phyloP scores from a whole-genome alignment of 495 filamentous ascomycete species.

The Trichoderma virens region DNA sequence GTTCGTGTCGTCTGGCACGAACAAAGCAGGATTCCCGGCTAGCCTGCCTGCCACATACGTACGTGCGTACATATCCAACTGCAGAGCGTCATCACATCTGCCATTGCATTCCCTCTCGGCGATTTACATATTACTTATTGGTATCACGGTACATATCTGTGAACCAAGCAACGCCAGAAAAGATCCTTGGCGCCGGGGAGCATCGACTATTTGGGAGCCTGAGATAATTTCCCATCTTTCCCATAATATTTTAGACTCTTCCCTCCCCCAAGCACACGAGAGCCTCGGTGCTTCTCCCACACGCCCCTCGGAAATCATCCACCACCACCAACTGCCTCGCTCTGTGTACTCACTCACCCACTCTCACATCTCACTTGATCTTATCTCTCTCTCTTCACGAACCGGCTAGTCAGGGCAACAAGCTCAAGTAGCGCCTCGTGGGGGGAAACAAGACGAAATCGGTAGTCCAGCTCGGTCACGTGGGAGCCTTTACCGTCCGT shows the following conservation, averaged over 20 bases:
- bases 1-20: not conserved
- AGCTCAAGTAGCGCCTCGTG: not conserved
- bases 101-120: not conserved
- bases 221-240: slow-evolving; percentile 6
- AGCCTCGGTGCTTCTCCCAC: not conserved
- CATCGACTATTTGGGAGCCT: not conserved
- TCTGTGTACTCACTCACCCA: not conserved
- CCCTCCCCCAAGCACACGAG: not conserved
- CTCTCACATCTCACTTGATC: not conserved
- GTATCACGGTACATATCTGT: not conserved
- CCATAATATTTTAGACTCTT: slow-evolving; percentile 7
- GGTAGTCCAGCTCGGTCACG: not conserved
- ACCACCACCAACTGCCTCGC: not conserved
- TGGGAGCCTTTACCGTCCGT: not conserved
- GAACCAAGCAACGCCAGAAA: not conserved
- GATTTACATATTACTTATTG: not conserved
- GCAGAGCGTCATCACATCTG: not conserved
- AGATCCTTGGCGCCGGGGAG: slow-evolving; percentile 7
- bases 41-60: not conserved
- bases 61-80: not conserved
- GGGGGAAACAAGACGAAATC: not conserved
- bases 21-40: not conserved
- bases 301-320: not conserved
- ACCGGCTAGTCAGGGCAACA: slow-evolving; percentile 2
- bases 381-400: not conserved